Evolutionary conservation across 2,329 filamentous ascomycete genomes (phyloP), one percentile per base, ranked within the genome.

Genomic region (Microcyclospora tardicrescens): DNA sequence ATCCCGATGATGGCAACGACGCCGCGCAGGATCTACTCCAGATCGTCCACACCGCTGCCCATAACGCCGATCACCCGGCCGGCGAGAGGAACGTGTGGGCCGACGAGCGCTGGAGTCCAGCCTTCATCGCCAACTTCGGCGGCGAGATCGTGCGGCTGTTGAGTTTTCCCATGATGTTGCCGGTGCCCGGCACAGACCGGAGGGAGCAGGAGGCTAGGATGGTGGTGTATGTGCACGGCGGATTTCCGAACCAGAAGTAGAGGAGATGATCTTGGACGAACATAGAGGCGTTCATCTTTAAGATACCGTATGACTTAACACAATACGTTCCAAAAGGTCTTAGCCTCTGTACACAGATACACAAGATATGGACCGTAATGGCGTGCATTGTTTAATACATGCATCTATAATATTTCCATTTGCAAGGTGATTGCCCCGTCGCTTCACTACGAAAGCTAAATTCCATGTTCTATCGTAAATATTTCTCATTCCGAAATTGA

Each of bases 141-240:
- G 47, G 52, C 11, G 43, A 50, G 27, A 51, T 57, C 28, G 37
- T 53, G 10, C 47, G 50, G 13, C 47, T 46, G 28, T 53, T 58
- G 35, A 54, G 56, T 36, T 53, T 57, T 28, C 44, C 46, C 39
- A 58, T 59, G 53, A 54, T 56, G 47, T 43, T 59, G 2, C 47
- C 46, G 2, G 42, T 16, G 6, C 5, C 16, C 6, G 35, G 33
- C 12, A 15, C 42, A 6, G 36, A 38, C 6, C 40, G 32, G 6
- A 41, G 36, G 10, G 46, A 51, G 28, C 43, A 48, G 15, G 49
- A 53, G 40, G 40, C 52, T 15, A 43, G 54, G 28, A 42, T 53
- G 28, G 52, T 59, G 10, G 37, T 59, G 16, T 58, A 58, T 40
- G 14, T 56, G 34, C 55, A 56, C 12, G 14, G 19, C 19, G 19